phyloP scores from a whole-genome alignment of 148 eudicot species.

The Fagopyrum tataricum region DNA sequence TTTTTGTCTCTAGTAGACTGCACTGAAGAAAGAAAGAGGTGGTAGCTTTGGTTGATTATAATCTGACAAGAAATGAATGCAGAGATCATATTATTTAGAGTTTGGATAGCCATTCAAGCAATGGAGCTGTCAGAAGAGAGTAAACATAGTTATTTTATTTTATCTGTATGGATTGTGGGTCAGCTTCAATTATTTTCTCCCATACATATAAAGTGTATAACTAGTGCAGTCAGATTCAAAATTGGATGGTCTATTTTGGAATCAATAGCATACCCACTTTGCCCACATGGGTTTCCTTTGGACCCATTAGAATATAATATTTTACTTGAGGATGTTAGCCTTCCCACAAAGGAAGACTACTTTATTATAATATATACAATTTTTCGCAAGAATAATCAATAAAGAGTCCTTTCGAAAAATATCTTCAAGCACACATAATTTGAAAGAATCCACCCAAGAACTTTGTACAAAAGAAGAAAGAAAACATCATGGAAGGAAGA shows the following conservation, averaged over 20 bases:
- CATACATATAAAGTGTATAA: too few species aligned
- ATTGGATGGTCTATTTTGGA: neutral
- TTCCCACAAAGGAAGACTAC: neutral
- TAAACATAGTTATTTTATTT: neutral
- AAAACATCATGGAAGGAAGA: neutral
- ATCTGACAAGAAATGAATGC: constrained; percentile 5
- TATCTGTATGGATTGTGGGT: neutral
- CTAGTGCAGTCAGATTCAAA: neutral
- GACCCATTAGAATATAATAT: constrained; percentile 2
- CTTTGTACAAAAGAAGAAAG: neutral
- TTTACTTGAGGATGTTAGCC: neutral
- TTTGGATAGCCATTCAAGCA: neutral
- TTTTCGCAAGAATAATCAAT: too few species aligned
- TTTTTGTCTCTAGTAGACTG: neutral
- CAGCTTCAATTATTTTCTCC: too few species aligned
- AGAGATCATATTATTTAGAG: neutral
- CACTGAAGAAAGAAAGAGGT: constrained; percentile 1
- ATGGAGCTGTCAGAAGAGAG: neutral
- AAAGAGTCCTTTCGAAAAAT: too few species aligned
- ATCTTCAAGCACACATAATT: neutral
- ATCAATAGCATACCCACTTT: neutral
- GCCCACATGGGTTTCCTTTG: neutral
- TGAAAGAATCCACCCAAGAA: neutral
- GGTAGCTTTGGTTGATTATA: neutral
- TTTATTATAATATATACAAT: neutral